Evolutionary conservation across 495 filamentous ascomycete species (phyloP), one percentile per base, ranked within the genome.

Genomic region (Penicillium goetzii): DNA sequence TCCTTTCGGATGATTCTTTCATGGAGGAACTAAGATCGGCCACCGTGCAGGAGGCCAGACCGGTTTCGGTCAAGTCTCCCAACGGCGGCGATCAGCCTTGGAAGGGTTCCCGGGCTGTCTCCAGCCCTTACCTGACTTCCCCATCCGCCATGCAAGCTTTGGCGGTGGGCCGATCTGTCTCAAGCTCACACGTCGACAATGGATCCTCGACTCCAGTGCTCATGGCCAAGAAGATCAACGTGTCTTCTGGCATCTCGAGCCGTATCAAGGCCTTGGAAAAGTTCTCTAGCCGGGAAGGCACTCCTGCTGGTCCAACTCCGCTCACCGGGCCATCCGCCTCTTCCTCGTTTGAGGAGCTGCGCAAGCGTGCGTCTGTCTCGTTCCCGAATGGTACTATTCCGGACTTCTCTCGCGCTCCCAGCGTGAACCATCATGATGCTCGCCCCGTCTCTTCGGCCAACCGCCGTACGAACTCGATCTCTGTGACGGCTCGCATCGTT

Each of bases 1-100:
- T 88, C 59, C 83, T 85, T 33, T 93, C 91, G 8, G 91, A 96
- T 73, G 92, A 97, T 74, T 91, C 88, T 34, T 89, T 96, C 66
- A 90, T 96, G 87, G 90, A 95, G 61, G 92, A 97, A 79, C 79
- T 97, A 56, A 90, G 90, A 64, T 90, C 86, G 38, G 92, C 92
- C 34, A 92, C 88, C 3, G 77, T 96, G 19, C 86, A 96, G 71
- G 85, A 96, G 77, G 92, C 93, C 26, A 90, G 90, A 69, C 90
- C 91, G 4, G 86, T 97, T 19, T 86, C 86, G 0, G 90, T 96
- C 9, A 93, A 92, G 71, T 92, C 93, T n/a, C 92, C 92, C 40
- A 68, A 57, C 28, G 60, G 49, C 26, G 59, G 58, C 43, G 68
- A 69, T 51, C 61, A 82, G 49, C 68, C 74, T 15, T 80, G 74